Evolutionary conservation across 2,329 filamentous ascomycete genomes (phyloP), one percentile per base, ranked within the genome.

Genomic region (Torrubiellomyces zombiae): DNA sequence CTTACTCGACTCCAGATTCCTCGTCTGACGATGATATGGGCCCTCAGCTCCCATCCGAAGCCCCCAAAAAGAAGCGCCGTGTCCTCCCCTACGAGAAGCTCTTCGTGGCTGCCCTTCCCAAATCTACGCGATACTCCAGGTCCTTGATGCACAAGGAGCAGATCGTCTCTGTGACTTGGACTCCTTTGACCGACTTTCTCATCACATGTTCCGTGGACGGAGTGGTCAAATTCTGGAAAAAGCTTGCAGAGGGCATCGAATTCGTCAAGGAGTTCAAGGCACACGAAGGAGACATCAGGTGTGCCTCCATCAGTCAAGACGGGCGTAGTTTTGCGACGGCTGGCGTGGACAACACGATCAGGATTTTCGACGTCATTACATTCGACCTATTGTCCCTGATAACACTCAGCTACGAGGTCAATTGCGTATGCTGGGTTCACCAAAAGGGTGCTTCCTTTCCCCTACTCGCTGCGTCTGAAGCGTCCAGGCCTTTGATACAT

Each of bases 171-270:
- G 69, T 81, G 34, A 91, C 75, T 9, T 74, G 93, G 48, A 93
- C 91, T 1, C 85, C 85, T 1, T 59, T 76, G 31, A 94, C 86
- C 31, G 89, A 95, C 38, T 98, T 98, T 45, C 61, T 98, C 18
- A 89, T 98, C 33, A 98, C 89, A 1, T 81, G 79, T 32, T 95
- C 89, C 0, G 57, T 80, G 21, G 89, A 98, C 45, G 91, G 91
- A n/a, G 77, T 86, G 1, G 86, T 95, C 38, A 98, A 98, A 51
- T 98, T 98, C 50, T 98, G 89, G 89, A 98, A 98, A 58, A 98
- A 98, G 56, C 68, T 79, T 35, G 75, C 71, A 2, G 74, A 80
- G 17, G 81, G 81, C 1, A 79, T 98, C 30, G 91, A 98, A 54
- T 98, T 98, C 44, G 86, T 95, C 26, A 98, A 98, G 55, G 85